phyloP scores from a whole-genome alignment of 2,329 filamentous ascomycete genomes.

The Botrytis cinerea region DNA sequence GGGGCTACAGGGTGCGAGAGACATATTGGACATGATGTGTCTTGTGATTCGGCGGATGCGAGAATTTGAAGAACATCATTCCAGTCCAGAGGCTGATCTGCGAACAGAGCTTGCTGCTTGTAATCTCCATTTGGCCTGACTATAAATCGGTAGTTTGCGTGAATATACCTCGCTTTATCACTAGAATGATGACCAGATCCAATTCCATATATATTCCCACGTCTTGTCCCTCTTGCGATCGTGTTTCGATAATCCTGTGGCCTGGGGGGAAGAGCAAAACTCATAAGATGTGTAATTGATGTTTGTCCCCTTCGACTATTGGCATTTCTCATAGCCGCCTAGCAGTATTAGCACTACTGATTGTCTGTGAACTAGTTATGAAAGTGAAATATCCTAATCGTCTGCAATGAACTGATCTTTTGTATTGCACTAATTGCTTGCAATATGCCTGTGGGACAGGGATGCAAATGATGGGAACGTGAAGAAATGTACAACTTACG shows the following conservation, averaged over 20 bases:
- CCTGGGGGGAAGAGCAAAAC: constrained; percentile 79
- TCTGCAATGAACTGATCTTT: neutral
- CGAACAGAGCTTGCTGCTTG: constrained; percentile 75
- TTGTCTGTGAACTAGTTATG: neutral
- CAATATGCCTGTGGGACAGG: neutral
- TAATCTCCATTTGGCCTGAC: constrained; percentile 83
- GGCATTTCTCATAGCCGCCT: constrained; percentile 58
- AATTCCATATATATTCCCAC: constrained; percentile 78
- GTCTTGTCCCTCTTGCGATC: constrained; percentile 52
- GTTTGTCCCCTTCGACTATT: constrained; percentile 85
- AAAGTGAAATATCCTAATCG: neutral
- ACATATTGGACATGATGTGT: constrained; percentile 90
- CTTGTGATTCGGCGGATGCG: constrained; percentile 85
- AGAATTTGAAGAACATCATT: constrained; percentile 86
- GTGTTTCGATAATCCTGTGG: constrained; percentile 59
- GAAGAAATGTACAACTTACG: constrained; percentile 48
- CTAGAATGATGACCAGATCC: constrained; percentile 87
- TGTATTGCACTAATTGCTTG: neutral
- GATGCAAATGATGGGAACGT: neutral
- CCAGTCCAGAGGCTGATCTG: constrained; percentile 91
- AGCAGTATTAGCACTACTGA: constrained; percentile 26
- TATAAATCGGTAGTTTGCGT: constrained; percentile 97
- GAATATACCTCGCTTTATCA: constrained; percentile 90
- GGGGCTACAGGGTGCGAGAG: constrained; percentile 90
- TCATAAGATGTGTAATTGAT: constrained; percentile 94